These are phyloP conservation scores for Diphasiastrum complanatum DNA, from an alignment of 83 land plant genomes.

Conservation along the genomic window DNA sequence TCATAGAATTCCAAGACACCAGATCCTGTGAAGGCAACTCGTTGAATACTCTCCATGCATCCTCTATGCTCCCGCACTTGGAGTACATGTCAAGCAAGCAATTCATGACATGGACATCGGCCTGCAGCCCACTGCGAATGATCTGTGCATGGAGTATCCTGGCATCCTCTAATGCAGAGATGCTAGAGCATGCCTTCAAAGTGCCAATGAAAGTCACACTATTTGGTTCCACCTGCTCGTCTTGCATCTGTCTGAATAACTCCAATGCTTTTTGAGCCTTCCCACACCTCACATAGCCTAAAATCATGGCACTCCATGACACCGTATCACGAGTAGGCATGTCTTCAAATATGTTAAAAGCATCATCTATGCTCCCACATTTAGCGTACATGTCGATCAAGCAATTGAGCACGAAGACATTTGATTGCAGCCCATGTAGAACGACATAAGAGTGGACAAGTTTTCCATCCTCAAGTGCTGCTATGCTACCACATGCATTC, in stretches of 20 bases:
- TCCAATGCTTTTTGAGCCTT: neutral
- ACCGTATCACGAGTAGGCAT: neutral
- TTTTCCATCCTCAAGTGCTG: neutral
- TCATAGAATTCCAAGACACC: too few relatives aligned
- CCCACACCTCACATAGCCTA: neutral
- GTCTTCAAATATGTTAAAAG: neutral
- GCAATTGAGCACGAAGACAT: neutral
- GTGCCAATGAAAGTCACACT: neutral
- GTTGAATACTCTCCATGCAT: too few relatives aligned
- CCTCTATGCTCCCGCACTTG: too few relatives aligned
- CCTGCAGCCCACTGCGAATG: too few relatives aligned
- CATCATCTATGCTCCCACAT: neutral
- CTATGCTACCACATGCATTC: neutral
- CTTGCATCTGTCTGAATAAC: too few relatives aligned
- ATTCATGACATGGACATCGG: too few relatives aligned
- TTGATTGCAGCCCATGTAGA: neutral
- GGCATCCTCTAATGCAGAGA: too few relatives aligned
- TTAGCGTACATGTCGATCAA: neutral
- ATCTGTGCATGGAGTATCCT: too few relatives aligned
- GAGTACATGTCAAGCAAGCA: too few relatives aligned
- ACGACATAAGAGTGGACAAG: neutral
- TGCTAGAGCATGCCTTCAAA: neutral
- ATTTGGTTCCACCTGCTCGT: too few relatives aligned
- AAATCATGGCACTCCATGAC: neutral
- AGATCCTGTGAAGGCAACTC: too few relatives aligned